Conservation (phyloP, 2,329 filamentous ascomycete genomes). For the Diaporthe australafricana region DNA sequence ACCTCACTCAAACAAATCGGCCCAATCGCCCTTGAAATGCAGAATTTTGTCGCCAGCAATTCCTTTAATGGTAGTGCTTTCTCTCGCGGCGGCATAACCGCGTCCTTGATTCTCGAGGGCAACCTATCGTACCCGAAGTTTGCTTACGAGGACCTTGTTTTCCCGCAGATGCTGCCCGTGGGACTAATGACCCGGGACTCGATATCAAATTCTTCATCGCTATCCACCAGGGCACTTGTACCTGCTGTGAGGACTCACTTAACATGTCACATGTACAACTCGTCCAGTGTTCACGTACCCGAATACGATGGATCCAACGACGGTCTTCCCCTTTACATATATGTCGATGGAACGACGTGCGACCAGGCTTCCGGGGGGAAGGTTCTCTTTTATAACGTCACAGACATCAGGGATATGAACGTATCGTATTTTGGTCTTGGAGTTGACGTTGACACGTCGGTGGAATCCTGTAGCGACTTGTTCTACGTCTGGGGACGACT, state of each 20-base stretch:
- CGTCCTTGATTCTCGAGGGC: conserved; percentile 49
- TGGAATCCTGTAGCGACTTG: conserved; percentile 43
- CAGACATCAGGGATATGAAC: neutral
- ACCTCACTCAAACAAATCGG: conserved; percentile 43
- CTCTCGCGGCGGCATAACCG: conserved; percentile 21
- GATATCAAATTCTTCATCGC: conserved; percentile 37
- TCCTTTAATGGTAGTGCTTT: conserved; percentile 8
- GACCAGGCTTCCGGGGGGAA: too few species aligned
- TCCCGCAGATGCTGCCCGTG: neutral
- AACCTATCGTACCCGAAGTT: conserved; percentile 51
- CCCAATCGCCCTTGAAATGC: conserved; percentile 36
- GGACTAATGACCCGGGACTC: neutral
- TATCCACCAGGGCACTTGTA: conserved; percentile 10
- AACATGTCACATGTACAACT: neutral
- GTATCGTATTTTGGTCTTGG: conserved; percentile 42
- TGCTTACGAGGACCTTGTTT: conserved; percentile 48
- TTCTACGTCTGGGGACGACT: conserved; percentile 52
- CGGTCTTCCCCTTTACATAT: neutral
- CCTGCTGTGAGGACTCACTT: neutral
- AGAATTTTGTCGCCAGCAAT: conserved; percentile 48
- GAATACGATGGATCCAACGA: too few species aligned
- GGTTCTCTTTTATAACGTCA: too few species aligned
- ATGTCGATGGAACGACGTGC: neutral
- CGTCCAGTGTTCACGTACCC: neutral
- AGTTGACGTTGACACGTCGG: neutral